Evolutionary conservation across 2,329 filamentous ascomycete species (phyloP), one percentile per base, ranked within the genome.

Genomic region (Calonectria leucothoes): DNA sequence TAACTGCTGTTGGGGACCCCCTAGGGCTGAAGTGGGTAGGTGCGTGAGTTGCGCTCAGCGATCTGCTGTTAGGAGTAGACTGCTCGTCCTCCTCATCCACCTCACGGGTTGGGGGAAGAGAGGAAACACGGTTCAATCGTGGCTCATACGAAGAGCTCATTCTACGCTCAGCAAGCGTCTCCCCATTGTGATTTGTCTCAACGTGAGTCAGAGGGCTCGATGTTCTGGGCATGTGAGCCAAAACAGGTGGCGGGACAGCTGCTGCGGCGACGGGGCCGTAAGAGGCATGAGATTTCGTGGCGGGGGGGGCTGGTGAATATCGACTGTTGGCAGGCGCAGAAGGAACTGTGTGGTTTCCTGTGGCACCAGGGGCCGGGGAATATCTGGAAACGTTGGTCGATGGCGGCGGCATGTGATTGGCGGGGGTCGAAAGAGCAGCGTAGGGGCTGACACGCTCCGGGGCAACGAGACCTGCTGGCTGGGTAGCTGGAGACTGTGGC

Each of bases 131-230:
- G 52, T 87, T 90, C 10, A 91, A 80, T 57, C 88, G 86, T 15
- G 88, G 85, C 76, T 93, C 91, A 75, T 90, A 88, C 1, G 88
- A 89, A 42, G 89, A 89, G 76, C 86, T 89, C 68, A 84, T 85
- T 64, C 89, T 88, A 52, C 89, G 86, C 71, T 89, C 86, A n/a
- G 84, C 77, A 45, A 85, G 80, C n/a, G 81, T 74, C 20, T 90
- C 89, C 7, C 82, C 83, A 70, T 86, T 85, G 8, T 78, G 48
- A 10, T 86, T 87, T 14, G 87, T 86, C 80, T 93, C 91, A 72
- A 92, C 93, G 77, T 93, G 91, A 7, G 91, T 91, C 72, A 93
- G 82, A 0, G 92, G 92, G 75, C 92, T 93, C 2, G 91, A 93
- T 2, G 92, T 93, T 75, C 92, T 86, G 11, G 92, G 91, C 74